phyloP scores from a whole-genome alignment of 2,329 filamentous ascomycete species.

The Scytalidium lignicola region DNA sequence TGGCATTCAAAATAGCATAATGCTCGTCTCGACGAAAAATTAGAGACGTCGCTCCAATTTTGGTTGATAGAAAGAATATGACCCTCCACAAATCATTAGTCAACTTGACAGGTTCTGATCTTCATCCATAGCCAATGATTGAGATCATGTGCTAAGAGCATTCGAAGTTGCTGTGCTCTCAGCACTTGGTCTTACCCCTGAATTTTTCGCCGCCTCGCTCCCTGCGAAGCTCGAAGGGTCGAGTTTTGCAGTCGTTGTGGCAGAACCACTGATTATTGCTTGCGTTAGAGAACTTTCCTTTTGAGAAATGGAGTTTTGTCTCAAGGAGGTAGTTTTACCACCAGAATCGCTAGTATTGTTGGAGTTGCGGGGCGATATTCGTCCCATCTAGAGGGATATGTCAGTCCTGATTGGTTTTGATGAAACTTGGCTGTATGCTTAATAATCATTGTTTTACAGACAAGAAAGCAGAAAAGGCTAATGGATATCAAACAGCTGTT shows the following conservation, averaged over 20 bases:
- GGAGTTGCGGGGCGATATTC: background rate
- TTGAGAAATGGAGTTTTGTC: background rate
- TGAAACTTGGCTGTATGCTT: background rate
- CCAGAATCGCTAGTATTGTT: background rate
- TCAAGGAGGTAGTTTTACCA: background rate
- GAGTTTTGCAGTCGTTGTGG: background rate
- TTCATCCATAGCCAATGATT: background rate
- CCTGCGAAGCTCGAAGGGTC: background rate
- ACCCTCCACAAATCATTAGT: too few species aligned
- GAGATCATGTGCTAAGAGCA: background rate
- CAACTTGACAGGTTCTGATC: too few species aligned
- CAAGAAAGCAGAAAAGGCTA: background rate
- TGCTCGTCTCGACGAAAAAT: too few species aligned
- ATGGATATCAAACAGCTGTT: background rate
- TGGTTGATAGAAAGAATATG: too few species aligned
- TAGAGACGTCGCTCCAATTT: too few species aligned
- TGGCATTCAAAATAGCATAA: too few species aligned
- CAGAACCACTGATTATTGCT: background rate
- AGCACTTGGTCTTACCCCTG: background rate
- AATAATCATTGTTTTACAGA: background rate
- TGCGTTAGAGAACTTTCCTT: background rate
- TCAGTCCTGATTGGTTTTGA: background rate
- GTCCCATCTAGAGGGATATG: background rate
- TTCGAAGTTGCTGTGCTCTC: background rate
- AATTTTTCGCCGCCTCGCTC: background rate